Evolutionary conservation across 306 rosid species (phyloP).

Genomic region (Cyclanthera cordifolia): DNA sequence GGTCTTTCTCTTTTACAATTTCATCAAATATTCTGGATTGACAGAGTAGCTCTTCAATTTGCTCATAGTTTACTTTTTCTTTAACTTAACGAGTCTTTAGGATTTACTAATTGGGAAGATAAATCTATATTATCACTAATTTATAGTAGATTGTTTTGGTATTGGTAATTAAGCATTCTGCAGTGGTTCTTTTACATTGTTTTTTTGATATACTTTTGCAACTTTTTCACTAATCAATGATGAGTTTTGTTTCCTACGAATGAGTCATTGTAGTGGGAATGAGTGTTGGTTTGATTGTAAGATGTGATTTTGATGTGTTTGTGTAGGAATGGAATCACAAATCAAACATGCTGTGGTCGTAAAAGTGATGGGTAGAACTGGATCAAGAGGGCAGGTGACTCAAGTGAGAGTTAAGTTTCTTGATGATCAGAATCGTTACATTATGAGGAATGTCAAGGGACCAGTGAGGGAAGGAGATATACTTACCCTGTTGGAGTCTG

Average conservation of each 20-base stretch:
- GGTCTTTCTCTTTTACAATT: no score
- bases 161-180: background rate
- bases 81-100: background rate
- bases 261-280: background rate
- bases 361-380: slow-evolving; percentile 19
- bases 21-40: background rate
- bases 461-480: slow-evolving; percentile 21
- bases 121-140: background rate
- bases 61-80: background rate
- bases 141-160: background rate
- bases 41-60: no score
- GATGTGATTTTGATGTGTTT: background rate
- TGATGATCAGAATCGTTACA: slow-evolving; percentile 18
- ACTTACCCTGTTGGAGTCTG: slow-evolving; percentile 17
- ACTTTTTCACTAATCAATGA: no score
- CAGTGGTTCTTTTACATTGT: no score
- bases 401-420: slow-evolving; percentile 21
- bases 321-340: no score
- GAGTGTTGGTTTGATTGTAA: background rate
- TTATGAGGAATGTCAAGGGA: slow-evolving; percentile 19
- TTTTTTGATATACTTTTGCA: no score
- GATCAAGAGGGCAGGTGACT: slow-evolving; percentile 19
- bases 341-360: slow-evolving; percentile 15
- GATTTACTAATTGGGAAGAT: background rate
- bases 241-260: no score